Percentiles rank a stretch among this genome's conserved stretches.
Conservation (phyloP, 495 filamentous ascomycete genomes). For the Penicillium cosmopolitanum region DNA sequence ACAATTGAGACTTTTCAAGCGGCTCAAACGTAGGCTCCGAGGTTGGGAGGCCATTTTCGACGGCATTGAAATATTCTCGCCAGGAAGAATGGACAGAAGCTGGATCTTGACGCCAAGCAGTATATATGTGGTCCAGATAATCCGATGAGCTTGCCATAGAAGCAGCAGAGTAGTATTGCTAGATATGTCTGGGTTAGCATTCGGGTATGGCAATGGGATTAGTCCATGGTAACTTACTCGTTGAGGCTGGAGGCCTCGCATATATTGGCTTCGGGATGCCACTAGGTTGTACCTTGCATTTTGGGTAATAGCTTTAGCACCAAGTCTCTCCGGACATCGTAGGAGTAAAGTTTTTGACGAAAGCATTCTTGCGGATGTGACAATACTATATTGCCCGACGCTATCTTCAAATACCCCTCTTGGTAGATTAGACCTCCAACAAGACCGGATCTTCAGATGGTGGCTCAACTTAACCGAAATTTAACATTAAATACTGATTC, state of each 20-base stretch:
- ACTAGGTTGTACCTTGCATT: neutral
- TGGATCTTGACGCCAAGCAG: slow-evolving; percentile 93
- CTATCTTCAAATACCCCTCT: too few species aligned
- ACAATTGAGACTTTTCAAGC: neutral
- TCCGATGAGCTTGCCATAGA: slow-evolving; percentile 85
- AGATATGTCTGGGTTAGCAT: neutral
- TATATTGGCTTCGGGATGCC: neutral
- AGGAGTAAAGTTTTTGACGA: slow-evolving; percentile 5
- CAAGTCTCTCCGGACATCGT: slow-evolving; percentile 60
- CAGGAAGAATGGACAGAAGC: slow-evolving; percentile 95
- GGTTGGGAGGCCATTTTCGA: slow-evolving; percentile 82
- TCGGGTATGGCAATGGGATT: neutral
- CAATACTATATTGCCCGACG: neutral
- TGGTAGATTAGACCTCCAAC: neutral
- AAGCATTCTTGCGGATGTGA: neutral
- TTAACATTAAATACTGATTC: neutral
- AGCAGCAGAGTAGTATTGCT: slow-evolving; percentile 57
- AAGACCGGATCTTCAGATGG: neutral
- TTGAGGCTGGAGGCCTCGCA: neutral
- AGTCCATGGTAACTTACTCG: neutral
- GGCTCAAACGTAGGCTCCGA: neutral
- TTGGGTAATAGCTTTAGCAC: slow-evolving; percentile 20
- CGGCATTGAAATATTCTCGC: slow-evolving; percentile 99
- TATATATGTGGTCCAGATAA: slow-evolving; percentile 99
- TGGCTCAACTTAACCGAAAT: neutral